phyloP scores from a whole-genome alignment of 2,329 filamentous ascomycete species.

The Botryotinia globosa region DNA sequence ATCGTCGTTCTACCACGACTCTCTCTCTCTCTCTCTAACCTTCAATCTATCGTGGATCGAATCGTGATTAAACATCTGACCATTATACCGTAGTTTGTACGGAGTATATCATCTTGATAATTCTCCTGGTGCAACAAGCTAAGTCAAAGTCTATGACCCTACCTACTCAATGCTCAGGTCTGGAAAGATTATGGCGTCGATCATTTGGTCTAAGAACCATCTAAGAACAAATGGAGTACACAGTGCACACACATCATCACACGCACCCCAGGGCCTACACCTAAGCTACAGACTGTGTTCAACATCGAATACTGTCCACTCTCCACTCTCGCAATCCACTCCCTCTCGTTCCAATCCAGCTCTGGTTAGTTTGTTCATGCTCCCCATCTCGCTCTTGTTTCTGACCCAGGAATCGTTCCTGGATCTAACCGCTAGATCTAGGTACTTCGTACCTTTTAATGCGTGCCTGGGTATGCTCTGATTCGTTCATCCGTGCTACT shows the following conservation, averaged over 20 bases:
- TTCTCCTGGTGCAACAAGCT: background rate
- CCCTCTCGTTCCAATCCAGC: background rate
- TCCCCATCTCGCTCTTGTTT: conserved; percentile 10
- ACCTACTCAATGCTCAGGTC: conserved; percentile 7
- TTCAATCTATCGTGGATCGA: background rate
- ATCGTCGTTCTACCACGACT: background rate
- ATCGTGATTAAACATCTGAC: background rate
- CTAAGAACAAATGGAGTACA: background rate
- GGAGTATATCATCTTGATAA: background rate
- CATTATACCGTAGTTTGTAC: background rate
- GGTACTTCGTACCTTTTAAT: background rate
- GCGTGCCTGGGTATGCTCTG: background rate
- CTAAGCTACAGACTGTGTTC: background rate
- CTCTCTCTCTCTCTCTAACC: too few species aligned
- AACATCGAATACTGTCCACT: background rate
- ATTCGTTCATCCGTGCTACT: conserved; percentile 3
- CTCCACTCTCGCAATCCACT: conserved; percentile 2
- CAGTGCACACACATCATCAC: conserved; percentile 6
- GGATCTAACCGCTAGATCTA: conserved; percentile 14
- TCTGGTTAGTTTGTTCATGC: conserved; percentile 5
- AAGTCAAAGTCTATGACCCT: background rate
- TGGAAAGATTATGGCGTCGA: conserved; percentile 1
- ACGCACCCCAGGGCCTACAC: background rate
- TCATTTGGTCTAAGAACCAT: background rate
- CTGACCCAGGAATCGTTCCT: conserved; percentile 2